Conservation (phyloP, 2,329 filamentous ascomycete genomes). For the Curvularia sp. region DNA sequence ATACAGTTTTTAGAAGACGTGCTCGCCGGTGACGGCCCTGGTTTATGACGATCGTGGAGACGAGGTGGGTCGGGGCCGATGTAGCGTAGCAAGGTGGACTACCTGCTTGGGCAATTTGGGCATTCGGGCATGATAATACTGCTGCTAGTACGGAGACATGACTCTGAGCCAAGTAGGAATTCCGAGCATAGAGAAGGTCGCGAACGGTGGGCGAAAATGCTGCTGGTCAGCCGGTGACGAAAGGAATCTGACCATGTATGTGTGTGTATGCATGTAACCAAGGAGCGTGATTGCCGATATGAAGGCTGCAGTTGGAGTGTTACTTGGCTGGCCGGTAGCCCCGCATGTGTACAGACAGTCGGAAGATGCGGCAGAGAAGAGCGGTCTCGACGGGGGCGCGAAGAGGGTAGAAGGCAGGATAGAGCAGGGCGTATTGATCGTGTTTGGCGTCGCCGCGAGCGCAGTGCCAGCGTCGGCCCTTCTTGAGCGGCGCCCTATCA, state of each 20-base stretch:
- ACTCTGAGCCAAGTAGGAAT: background rate
- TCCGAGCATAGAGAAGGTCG: background rate
- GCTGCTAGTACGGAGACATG: background rate
- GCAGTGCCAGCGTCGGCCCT: slow-evolving; percentile 1
- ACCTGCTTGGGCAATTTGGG: slow-evolving; percentile 1
- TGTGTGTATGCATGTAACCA: background rate
- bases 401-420: background rate
- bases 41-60: background rate
- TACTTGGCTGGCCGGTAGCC: background rate
- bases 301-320: background rate
- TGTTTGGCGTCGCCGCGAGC: background rate
- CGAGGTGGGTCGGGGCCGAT: background rate
- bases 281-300: background rate
- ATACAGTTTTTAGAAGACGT: background rate
- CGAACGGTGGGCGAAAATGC: background rate
- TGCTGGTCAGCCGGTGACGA: background rate
- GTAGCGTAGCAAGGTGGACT: background rate
- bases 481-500: background rate
- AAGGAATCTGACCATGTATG: background rate
- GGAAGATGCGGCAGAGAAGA: background rate
- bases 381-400: background rate
- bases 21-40: background rate
- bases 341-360: background rate
- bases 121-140: background rate
- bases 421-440: background rate